Conservation (phyloP, 2,329 filamentous ascomycete genomes). For the Xenoacremonium recifei region DNA sequence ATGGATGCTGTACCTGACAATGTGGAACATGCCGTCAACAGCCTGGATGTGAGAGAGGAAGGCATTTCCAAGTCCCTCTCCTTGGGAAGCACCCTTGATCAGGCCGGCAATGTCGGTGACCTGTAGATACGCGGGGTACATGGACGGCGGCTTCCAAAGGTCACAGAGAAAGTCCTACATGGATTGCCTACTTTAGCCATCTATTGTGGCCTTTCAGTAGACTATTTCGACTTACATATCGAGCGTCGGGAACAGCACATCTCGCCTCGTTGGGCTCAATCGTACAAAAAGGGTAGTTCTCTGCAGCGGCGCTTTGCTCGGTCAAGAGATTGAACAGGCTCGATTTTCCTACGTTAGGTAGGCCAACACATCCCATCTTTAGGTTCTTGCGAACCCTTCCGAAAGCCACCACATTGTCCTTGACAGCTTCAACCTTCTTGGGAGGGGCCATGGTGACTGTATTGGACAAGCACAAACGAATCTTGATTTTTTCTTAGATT, state of each 20-base stretch:
- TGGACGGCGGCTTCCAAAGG: slow-evolving; percentile 44
- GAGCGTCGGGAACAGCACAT: slow-evolving; percentile 42
- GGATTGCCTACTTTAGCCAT: slow-evolving; percentile 7
- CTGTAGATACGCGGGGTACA: slow-evolving; percentile 44
- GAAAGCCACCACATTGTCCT: slow-evolving; percentile 45
- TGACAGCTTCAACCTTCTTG: slow-evolving; percentile 39
- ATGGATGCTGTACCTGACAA: slow-evolving; percentile 33
- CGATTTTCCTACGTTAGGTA: slow-evolving; percentile 46
- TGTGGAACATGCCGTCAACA: slow-evolving; percentile 45
- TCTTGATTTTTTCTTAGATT: slow-evolving; percentile 3
- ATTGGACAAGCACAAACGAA: slow-evolving; percentile 2
- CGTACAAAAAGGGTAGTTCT: slow-evolving; percentile 46
- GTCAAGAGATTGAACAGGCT: slow-evolving; percentile 46
- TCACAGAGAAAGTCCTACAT: slow-evolving; percentile 42
- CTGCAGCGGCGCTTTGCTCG: slow-evolving; percentile 43
- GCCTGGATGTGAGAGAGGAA: slow-evolving; percentile 46
- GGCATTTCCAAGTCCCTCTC: slow-evolving; percentile 43
- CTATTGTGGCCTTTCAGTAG: neutral
- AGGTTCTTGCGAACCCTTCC: slow-evolving; percentile 43
- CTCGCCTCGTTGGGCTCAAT: slow-evolving; percentile 47
- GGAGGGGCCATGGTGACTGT: slow-evolving; percentile 37
- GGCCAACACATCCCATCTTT: slow-evolving; percentile 46
- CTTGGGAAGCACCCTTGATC: slow-evolving; percentile 43
- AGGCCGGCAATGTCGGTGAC: slow-evolving; percentile 46
- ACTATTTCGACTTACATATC: slow-evolving; percentile 37